Conservation (phyloP, 306 rosid genomes). For the Dryas drummondii region DNA sequence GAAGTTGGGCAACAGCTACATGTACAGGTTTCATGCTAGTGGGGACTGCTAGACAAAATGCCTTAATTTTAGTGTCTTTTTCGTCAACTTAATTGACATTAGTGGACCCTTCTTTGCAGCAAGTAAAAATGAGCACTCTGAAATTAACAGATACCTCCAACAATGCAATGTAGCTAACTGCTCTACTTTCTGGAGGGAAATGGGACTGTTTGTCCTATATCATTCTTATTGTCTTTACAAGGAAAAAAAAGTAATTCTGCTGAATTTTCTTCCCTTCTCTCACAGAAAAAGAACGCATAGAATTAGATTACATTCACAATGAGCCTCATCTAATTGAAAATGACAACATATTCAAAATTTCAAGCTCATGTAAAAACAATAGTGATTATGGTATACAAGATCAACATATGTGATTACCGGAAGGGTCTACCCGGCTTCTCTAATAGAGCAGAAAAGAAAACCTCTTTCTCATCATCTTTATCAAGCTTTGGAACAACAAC, state of each 20-base stretch:
- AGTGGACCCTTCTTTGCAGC: constrained; percentile 7
- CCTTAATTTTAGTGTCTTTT: neutral
- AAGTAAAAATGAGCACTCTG: neutral
- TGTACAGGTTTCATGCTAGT: neutral
- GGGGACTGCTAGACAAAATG: too few relatives aligned
- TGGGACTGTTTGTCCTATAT: neutral
- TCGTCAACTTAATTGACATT: neutral
- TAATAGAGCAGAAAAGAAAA: constrained; percentile 74
- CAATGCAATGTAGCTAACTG: neutral
- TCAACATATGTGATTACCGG: constrained; percentile 27
- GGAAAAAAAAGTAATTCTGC: neutral
- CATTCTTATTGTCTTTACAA: neutral
- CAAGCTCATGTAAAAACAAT: neutral
- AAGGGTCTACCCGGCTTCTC: constrained; percentile 76
- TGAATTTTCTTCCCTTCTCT: neutral
- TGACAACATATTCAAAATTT: neutral
- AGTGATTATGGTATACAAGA: neutral
- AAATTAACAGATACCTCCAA: neutral
- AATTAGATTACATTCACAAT: neutral
- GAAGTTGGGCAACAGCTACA: neutral
- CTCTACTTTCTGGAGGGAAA: constrained; percentile 1
- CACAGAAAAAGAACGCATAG: neutral
- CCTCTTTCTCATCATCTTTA: constrained; percentile 55
- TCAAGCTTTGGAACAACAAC: constrained; percentile 71
- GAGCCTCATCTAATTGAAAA: neutral